A percentile compares a stretch with the other conserved stretches of the same genome.
Conservation (phyloP, 345 rosid species). For the Melaleuca alternifolia region DNA sequence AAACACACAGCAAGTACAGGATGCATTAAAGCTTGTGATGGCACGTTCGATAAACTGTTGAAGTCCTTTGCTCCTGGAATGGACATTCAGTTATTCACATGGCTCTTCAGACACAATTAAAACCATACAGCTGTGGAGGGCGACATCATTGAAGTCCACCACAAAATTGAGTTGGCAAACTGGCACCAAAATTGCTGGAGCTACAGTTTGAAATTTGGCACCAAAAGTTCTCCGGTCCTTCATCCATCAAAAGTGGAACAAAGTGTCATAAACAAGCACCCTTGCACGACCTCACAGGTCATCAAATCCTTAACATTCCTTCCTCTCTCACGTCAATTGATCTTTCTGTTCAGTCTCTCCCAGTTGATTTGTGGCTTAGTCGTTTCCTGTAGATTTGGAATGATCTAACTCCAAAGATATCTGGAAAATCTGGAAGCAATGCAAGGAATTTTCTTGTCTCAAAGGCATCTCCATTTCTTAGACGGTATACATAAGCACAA, state of each 20-base stretch:
- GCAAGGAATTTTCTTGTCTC: not conserved
- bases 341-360: not conserved
- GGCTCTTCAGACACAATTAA: not conserved
- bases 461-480: not conserved
- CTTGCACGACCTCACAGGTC: not conserved
- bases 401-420: not conserved
- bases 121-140: not conserved
- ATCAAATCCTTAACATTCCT: not conserved
- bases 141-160: not conserved
- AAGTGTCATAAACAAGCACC: not conserved
- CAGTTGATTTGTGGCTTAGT: not conserved
- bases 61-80: not conserved
- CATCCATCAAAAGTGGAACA: not conserved
- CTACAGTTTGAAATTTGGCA: not conserved
- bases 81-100: not conserved
- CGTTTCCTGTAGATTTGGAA: not conserved
- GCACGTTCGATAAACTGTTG: not conserved
- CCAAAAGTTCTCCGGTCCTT: not conserved
- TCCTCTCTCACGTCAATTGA: not conserved
- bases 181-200: not conserved
- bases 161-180: not conserved
- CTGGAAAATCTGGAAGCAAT: not conserved
- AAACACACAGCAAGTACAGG: not conserved
- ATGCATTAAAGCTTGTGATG: not conserved
- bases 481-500: not conserved